Base-by-base conservation (phyloP, 2,329 filamentous ascomycete genomes). In the Aureobasidium sp. region DNA sequence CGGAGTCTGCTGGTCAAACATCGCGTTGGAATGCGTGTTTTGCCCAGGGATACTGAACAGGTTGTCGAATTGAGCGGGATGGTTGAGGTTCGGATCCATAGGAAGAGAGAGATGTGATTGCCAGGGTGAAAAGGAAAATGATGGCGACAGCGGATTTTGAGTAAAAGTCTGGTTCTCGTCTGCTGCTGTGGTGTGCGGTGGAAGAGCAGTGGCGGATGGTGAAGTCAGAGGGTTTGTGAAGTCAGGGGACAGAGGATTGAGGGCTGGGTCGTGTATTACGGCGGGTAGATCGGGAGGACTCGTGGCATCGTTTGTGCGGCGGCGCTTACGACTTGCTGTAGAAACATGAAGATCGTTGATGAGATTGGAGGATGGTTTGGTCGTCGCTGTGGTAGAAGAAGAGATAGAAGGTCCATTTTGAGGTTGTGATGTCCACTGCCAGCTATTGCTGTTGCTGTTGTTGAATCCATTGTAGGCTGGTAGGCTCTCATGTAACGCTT, bases 401-500 rank as follows among this genome's bases (percentile, higher is more conserved):
- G 25, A 21, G 21, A 21, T 36, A 27, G 48, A 54, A 29, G 32
- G 15, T 9, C 34, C 30, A n/a, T 37, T 32, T 16, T 62, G 55
- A 29, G 48, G 9, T 3, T 59, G 55, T 15, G 42, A 42, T 27
- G 45, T 13, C 62, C 62, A 60, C 45, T 59, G 61, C 21, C 21
- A 21, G 21, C 21, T 21, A 21, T 21, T 21, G 21, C 21, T 21
- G 3, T 48, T 59, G 27, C 5, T 58, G 32, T 58, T 58, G 32
- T 58, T 58, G 30, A 47, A 59, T 7, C 44, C 44, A 49, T 61
- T 64, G 41, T 65, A 65, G 2, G 62, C 60, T n/a, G 64, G 62
- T 25, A 65, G 37, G 21, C 64, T 64, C 21, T 65, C 64, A 39
- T 82, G 77, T 2, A 81, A 75, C 45, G 82, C 81, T 64, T 90